A percentile compares a stretch with the other conserved stretches of the same genome.
phyloP scores from a whole-genome alignment of 1,284 basidiomycete species.

The Cryptococcus hybrid region DNA sequence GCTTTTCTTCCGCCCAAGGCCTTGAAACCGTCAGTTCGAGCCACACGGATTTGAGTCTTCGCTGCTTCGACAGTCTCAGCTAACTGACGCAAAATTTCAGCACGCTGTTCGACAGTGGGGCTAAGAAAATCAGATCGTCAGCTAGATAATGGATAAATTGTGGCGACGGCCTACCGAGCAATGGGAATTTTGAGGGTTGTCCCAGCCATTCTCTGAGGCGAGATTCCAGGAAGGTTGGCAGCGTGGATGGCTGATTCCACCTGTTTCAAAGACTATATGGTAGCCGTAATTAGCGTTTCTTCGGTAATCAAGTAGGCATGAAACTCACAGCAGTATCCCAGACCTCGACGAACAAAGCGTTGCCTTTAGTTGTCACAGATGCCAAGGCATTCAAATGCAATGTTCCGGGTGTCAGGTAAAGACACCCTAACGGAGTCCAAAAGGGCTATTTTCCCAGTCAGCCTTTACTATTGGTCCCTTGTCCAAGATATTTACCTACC shows the following conservation, averaged over 20 bases:
- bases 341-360: conserved; percentile 41
- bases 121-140: conserved; percentile 10
- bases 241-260: conserved; percentile 46
- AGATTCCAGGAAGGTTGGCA: conserved; percentile 48
- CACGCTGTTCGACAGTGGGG: conserved; percentile 41
- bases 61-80: conserved; percentile 40
- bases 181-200: conserved; percentile 43
- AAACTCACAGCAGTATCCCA: conserved; percentile 41
- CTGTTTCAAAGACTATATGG: conserved; percentile 32
- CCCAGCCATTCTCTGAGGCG: conserved; percentile 35
- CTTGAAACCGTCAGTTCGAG: conserved; percentile 45
- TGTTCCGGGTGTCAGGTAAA: conserved; percentile 27
- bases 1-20: conserved; percentile 37
- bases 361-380: conserved; percentile 39
- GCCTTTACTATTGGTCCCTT: too few relatives aligned
- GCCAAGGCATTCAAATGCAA: conserved; percentile 42
- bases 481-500: conserved; percentile 24
- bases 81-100: conserved; percentile 34
- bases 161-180: conserved; percentile 21
- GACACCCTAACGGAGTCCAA: conserved; percentile 44
- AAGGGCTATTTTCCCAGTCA: conserved; percentile 27
- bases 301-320: neutral
- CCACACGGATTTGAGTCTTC: conserved; percentile 43
- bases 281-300: neutral
- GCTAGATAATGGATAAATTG: neutral